Evolutionary conservation across 768 basidiomycete genomes (phyloP).

Genomic region (Rhodotorula babjevae): DNA sequence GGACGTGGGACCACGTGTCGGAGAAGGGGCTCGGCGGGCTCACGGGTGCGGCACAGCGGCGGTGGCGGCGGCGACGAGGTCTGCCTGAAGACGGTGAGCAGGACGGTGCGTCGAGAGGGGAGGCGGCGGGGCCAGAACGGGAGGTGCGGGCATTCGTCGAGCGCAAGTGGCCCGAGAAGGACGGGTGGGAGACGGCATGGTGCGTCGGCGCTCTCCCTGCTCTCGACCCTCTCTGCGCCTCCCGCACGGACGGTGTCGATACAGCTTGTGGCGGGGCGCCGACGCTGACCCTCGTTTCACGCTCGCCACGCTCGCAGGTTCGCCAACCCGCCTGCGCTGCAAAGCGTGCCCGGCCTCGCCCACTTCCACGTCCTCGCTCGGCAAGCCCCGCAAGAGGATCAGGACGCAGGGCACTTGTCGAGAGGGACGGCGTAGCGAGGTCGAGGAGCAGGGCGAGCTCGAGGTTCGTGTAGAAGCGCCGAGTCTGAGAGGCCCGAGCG

Average conservation of each 20-base stretch:
- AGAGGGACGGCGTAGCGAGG: no score
- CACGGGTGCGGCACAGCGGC: slow-evolving; percentile 1
- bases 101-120: neutral
- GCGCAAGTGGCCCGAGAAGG: neutral
- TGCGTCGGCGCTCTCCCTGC: neutral
- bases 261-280: neutral
- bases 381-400: neutral
- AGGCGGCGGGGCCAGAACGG: slow-evolving; percentile 2
- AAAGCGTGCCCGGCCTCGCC: slow-evolving; percentile 7
- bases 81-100: neutral
- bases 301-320: neutral
- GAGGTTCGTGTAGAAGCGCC: no score
- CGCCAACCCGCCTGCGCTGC: neutral
- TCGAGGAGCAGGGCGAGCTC: no score
- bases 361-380: slow-evolving; percentile 9
- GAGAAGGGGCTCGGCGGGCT: slow-evolving; percentile 7
- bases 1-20: slow-evolving; percentile 9
- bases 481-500: no score
- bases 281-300: neutral
- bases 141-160: slow-evolving; percentile 19
- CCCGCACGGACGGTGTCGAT: no score
- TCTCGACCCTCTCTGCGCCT: no score
- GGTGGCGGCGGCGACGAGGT: neutral
- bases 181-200: slow-evolving; percentile 20
- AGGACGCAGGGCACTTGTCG: neutral